Evolutionary conservation across 2,329 filamentous ascomycete species (phyloP).

Genomic region (Talaromyces sp.): DNA sequence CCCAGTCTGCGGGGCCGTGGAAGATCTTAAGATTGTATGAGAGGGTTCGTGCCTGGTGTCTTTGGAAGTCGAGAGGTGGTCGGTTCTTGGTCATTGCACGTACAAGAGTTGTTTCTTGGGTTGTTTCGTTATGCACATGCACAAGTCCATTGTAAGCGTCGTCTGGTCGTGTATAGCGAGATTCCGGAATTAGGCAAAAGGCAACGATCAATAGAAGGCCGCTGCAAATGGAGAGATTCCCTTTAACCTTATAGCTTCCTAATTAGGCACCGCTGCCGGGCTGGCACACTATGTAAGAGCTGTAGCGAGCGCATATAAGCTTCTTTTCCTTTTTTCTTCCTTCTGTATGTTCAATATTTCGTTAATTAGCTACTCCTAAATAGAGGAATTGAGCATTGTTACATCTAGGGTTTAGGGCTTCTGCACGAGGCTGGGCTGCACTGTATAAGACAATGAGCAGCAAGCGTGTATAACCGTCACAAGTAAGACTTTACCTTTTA

Average conservation of each 20-base stretch:
- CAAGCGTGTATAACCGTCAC: no score
- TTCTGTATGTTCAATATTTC: neutral
- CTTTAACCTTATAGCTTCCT: neutral
- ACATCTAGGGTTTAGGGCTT: no score
- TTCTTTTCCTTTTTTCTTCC: neutral
- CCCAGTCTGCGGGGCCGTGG: neutral
- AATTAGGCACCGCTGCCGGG: neutral
- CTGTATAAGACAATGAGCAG: no score
- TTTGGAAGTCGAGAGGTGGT: neutral
- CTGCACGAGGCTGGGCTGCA: no score
- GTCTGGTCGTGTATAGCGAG: neutral
- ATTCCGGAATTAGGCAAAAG: neutral
- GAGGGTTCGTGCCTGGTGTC: neutral
- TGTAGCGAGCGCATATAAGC: neutral
- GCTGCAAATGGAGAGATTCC: neutral
- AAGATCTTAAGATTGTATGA: neutral
- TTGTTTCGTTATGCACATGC: neutral
- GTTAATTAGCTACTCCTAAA: neutral
- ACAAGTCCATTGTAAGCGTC: neutral
- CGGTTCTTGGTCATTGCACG: neutral
- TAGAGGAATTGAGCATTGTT: neutral
- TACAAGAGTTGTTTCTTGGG: neutral
- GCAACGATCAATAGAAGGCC: neutral
- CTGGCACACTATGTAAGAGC: neutral
- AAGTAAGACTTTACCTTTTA: no score